Conservation (phyloP, 2,329 filamentous ascomycete species). For the Ophiostoma angusticollis region DNA sequence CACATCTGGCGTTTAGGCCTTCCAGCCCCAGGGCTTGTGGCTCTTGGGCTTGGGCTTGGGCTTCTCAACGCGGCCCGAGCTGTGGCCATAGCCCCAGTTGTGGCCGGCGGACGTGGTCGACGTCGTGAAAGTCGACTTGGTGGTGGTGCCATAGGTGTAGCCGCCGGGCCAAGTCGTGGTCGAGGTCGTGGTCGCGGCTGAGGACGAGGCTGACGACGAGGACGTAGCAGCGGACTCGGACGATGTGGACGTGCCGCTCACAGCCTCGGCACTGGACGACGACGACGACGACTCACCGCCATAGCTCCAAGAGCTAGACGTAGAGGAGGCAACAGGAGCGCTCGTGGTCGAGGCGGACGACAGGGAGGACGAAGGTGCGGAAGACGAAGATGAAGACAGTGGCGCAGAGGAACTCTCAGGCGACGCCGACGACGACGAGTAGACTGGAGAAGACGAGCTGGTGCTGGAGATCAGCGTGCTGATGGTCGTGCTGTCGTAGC, state of each 20-base stretch:
- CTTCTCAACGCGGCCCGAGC: background rate
- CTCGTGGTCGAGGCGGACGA: background rate
- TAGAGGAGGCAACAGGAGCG: background rate
- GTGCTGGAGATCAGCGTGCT: background rate
- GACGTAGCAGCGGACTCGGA: background rate
- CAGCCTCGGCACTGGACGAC: background rate
- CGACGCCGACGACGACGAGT: background rate
- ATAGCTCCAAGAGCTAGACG: background rate
- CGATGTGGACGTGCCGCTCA: background rate
- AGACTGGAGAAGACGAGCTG: background rate
- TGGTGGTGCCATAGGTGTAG: slow-evolving; percentile 8
- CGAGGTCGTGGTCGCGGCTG: background rate
- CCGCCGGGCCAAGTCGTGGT: slow-evolving; percentile 9
- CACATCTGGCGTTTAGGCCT: slow-evolving; percentile 1
- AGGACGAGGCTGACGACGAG: background rate
- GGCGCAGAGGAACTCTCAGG: background rate
- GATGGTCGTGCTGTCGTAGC: background rate
- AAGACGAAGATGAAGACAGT: background rate
- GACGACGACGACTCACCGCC: background rate
- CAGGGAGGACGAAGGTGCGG: background rate
- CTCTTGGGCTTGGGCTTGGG: background rate
- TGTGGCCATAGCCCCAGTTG: slow-evolving; percentile 4
- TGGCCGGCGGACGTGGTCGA: background rate
- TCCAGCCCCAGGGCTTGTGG: slow-evolving; percentile 3
- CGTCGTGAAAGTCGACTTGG: background rate